phyloP scores from a whole-genome alignment of 805 yeast species.

The Blastobotrys muscicola region DNA sequence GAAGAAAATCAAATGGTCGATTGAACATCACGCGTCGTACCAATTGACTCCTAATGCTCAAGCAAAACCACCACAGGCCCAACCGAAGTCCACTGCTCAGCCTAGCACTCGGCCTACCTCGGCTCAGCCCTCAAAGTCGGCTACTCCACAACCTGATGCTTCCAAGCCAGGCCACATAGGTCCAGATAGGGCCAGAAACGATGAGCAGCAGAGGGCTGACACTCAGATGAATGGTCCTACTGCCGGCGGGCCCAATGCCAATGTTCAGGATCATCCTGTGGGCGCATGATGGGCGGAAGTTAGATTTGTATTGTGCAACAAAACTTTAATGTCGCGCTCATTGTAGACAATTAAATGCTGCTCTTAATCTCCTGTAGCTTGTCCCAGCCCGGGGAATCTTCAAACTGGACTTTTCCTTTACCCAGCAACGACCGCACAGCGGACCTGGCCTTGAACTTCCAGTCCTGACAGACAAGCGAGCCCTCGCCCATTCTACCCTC shows the following conservation, averaged over 20 bases:
- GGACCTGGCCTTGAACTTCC: conserved; percentile 77
- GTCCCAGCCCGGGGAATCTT: conserved; percentile 69
- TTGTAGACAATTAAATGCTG: neutral
- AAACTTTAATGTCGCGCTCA: neutral
- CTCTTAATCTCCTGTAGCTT: conserved; percentile 44
- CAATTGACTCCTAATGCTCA: conserved; percentile 7
- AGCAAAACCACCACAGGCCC: conserved; percentile 5
- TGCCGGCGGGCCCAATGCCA: neutral
- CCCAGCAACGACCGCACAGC: conserved; percentile 66
- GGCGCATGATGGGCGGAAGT: neutral
- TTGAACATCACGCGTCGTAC: conserved; percentile 15
- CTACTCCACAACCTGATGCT: too few relatives aligned
- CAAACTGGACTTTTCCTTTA: conserved; percentile 73
- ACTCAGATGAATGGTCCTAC: conserved; percentile 1
- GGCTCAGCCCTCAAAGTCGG: neutral
- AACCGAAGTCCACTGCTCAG: too few relatives aligned
- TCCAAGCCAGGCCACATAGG: neutral
- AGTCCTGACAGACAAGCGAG: conserved; percentile 80
- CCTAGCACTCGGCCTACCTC: conserved; percentile 4
- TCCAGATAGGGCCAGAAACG: conserved; percentile 4
- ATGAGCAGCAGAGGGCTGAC: conserved; percentile 7
- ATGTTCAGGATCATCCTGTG: neutral
- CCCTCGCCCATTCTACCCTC: conserved; percentile 48
- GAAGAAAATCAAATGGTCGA: conserved; percentile 33
- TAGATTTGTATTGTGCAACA: neutral